Conservation (phyloP, 23 red algal species). For the Gracilariopsis chorda region DNA sequence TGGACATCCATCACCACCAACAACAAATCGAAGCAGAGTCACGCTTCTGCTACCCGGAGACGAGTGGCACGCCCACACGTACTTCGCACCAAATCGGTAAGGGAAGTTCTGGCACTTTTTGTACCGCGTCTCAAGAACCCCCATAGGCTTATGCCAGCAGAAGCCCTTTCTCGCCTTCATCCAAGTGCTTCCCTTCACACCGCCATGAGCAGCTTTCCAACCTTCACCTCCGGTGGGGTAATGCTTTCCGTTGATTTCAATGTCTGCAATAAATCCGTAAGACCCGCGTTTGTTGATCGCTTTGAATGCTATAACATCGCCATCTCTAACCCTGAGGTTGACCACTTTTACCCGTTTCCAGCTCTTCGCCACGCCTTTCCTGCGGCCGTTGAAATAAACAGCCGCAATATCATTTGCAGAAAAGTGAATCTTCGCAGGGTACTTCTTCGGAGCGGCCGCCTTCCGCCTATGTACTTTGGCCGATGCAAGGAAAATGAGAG, state of each 20-base stretch:
- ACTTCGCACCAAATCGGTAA: not conserved
- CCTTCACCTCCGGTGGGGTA: not conserved
- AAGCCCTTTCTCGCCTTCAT: not conserved
- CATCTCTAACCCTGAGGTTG: not conserved
- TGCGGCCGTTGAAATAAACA: not conserved
- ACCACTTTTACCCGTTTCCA: not conserved
- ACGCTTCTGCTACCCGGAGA: not conserved
- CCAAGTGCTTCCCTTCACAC: not conserved
- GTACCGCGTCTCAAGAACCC: not conserved
- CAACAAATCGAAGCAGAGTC: constrained; percentile 8
- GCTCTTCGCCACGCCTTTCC: not conserved
- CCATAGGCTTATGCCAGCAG: constrained; percentile 6
- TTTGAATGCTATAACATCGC: not conserved
- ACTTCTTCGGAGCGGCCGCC: not conserved
- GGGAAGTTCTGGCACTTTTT: not conserved
- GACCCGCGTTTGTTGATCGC: not conserved
- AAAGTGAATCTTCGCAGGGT: not conserved
- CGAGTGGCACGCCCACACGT: constrained; percentile 1
- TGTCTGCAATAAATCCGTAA: constrained; percentile 3
- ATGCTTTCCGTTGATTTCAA: not conserved
- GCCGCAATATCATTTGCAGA: not conserved
- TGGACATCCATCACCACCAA: not conserved
- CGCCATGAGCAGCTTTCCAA: constrained; percentile 1
- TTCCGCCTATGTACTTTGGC: not conserved
- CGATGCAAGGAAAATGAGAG: not conserved